These are phyloP conservation scores for Iris macrosiphon DNA, from an alignment of 106 monocot genomes.

Conservation along the genomic window DNA sequence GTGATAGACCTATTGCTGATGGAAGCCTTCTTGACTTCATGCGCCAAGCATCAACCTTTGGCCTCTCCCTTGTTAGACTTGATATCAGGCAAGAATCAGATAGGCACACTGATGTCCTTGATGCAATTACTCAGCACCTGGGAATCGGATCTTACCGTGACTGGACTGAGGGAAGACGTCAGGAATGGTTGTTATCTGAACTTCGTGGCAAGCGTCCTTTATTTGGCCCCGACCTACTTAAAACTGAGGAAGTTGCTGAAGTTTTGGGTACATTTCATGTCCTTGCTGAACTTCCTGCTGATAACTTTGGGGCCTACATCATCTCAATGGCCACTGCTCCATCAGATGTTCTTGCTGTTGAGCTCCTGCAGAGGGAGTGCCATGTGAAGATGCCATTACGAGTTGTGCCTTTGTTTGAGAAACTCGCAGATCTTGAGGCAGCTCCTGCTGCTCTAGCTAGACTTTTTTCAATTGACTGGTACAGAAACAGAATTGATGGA, in stretches of 20 bases:
- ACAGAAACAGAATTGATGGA: conserved; percentile 67
- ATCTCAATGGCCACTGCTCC: conserved; percentile 95
- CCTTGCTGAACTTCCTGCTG: conserved; percentile 80
- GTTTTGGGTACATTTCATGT: conserved; percentile 78
- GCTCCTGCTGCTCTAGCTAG: conserved; percentile 78
- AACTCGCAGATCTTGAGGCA: conserved; percentile 81
- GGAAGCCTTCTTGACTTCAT: conserved; percentile 94
- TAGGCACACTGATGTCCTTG: conserved; percentile 87
- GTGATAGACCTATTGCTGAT: conserved; percentile 71
- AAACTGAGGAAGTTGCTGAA: conserved; percentile 86
- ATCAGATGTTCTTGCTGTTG: conserved; percentile 82
- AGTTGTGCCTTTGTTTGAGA: conserved; percentile 90
- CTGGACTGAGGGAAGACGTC: conserved; percentile 90
- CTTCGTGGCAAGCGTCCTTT: conserved; percentile 85
- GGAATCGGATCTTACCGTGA: conserved; percentile 95
- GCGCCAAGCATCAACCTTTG: conserved; percentile 94
- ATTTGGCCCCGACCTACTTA: conserved; percentile 78
- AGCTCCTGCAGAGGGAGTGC: conserved; percentile 66
- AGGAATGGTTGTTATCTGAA: conserved; percentile 89
- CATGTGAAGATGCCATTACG: conserved; percentile 66
- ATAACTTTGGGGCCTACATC: conserved; percentile 92
- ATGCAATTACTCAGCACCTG: conserved; percentile 82
- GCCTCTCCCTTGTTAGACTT: conserved; percentile 90
- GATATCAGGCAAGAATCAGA: conserved; percentile 99
- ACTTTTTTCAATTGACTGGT: conserved; percentile 90